A percentile compares a stretch with the other conserved stretches of the same genome.
These are phyloP conservation scores for Solanum verrucosum DNA, from an alignment of 257 asterid genomes.

Conservation along the genomic window DNA sequence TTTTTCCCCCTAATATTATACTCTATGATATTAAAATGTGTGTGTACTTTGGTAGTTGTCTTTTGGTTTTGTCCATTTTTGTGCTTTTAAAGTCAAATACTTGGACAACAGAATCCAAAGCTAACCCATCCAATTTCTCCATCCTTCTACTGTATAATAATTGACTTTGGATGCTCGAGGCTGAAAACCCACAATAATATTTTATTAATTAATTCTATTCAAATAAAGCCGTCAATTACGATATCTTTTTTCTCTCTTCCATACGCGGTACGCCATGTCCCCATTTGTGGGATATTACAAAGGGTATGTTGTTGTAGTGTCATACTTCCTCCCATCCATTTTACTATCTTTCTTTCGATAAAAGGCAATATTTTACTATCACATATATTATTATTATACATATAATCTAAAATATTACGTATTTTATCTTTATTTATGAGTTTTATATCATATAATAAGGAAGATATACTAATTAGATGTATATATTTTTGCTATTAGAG, in stretches of 20 bases:
- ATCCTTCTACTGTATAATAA: background rate
- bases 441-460: no score
- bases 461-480: no score
- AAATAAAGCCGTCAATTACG: slow-evolving; percentile 14
- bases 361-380: background rate
- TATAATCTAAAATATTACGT: no score
- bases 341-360: background rate
- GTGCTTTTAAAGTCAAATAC: slow-evolving; percentile 3
- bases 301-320: background rate
- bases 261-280: background rate
- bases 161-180: slow-evolving; percentile 16
- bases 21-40: no score
- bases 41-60: background rate
- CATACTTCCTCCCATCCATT: no score
- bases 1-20: background rate
- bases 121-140: background rate
- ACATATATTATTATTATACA: no score
- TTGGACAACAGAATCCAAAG: slow-evolving; percentile 12
- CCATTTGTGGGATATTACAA: background rate
- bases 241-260: background rate
- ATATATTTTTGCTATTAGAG: background rate
- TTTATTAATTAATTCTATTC: background rate
- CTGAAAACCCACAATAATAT: background rate
- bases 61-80: background rate
- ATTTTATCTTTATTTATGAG: no score